Base-by-base conservation (phyloP, 139 green algal genomes). In the Pycnococcus provasolii region DNA sequence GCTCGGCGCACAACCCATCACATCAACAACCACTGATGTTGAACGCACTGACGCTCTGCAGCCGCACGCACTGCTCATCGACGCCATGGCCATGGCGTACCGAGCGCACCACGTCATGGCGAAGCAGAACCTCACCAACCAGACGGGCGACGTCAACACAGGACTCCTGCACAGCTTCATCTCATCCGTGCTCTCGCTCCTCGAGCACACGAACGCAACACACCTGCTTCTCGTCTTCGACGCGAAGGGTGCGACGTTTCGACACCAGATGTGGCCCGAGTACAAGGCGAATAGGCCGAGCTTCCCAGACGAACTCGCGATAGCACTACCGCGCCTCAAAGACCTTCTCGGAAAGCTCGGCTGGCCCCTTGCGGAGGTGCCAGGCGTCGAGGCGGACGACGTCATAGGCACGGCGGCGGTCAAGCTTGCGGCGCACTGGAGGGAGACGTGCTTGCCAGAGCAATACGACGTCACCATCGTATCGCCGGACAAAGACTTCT, bases 401-500 rank as follows among this genome's bases (percentile, higher is more conserved):
- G 50, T 68, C 5, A 68, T 68, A 9, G 62, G 62, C 8, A 68
- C 62, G 47, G 9, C 59, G 4, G 40, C 59, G 59, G 42, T 26
- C 8, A 50, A 68, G 43, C 11, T 6, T 4, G 62, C 48, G 48
- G 44, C 59, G 15, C 40, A 60, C 2, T 26, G 26, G 26, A 26
- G 26, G 26, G 26, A 26, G 26, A 26, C 26, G 26, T 26, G 26
- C 26, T 26, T 26, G 26, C 26, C 26, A 26, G 26, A 26, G 26
- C 26, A 26, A 26, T 26, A 26, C 26, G 26, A 26, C 26, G 62
- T 68, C 45, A 60, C 9, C 46, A 60, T 68, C 5, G 46, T 45
- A 8, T 48, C 13, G 7, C 62, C 62, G 62, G 62, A 68, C 48
- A 68, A 68, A 15, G 62, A 68, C 37, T 68, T 68, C 48, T 68